phyloP scores from a whole-genome alignment of 495 filamentous ascomycete species.

The Diplogelasinospora grovesii region DNA sequence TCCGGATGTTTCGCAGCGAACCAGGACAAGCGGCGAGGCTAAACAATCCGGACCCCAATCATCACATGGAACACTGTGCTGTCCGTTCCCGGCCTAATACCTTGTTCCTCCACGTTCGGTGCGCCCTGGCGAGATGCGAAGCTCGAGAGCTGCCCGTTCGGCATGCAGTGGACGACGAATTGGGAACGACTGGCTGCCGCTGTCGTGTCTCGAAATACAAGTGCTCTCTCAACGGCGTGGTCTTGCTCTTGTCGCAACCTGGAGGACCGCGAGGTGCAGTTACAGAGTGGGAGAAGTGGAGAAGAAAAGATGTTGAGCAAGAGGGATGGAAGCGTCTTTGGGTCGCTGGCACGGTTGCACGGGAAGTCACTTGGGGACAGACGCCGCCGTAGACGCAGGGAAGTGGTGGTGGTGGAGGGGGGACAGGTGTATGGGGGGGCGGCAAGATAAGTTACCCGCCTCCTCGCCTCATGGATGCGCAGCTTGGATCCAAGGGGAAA shows the following conservation, averaged over 20 bases:
- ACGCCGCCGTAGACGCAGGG: slow-evolving; percentile 33
- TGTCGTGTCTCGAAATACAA: slow-evolving; percentile 14
- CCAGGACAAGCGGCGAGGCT: slow-evolving; percentile 37
- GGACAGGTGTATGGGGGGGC: slow-evolving; percentile 24
- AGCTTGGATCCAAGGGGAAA: slow-evolving; percentile 1
- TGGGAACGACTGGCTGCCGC: slow-evolving; percentile 6
- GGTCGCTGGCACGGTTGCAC: slow-evolving; percentile 23
- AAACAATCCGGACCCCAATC: slow-evolving; percentile 42
- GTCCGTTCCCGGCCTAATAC: slow-evolving; percentile 35
- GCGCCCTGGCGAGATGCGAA: slow-evolving; percentile 24
- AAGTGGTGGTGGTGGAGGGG: slow-evolving; percentile 9
- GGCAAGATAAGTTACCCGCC: slow-evolving; percentile 28
- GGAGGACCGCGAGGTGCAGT: slow-evolving; percentile 5
- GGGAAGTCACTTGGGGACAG: slow-evolving; percentile 22
- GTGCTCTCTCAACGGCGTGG: slow-evolving; percentile 7
- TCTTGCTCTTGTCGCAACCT: slow-evolving; percentile 6
- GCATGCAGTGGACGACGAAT: slow-evolving; percentile 15
- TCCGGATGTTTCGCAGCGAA: slow-evolving; percentile 23
- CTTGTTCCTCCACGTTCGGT: slow-evolving; percentile 33
- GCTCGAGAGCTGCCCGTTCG: slow-evolving; percentile 16
- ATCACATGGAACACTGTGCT: slow-evolving; percentile 44
- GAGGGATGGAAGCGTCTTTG: slow-evolving; percentile 25
- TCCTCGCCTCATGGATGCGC: slow-evolving; percentile 20
- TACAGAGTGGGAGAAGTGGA: slow-evolving; percentile 13
- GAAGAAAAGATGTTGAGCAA: slow-evolving; percentile 26